A percentile compares a stretch with the other conserved stretches of the same genome.
Conservation (phyloP, 768 basidiomycete genomes). For the Stropharia rugosoannulata region DNA sequence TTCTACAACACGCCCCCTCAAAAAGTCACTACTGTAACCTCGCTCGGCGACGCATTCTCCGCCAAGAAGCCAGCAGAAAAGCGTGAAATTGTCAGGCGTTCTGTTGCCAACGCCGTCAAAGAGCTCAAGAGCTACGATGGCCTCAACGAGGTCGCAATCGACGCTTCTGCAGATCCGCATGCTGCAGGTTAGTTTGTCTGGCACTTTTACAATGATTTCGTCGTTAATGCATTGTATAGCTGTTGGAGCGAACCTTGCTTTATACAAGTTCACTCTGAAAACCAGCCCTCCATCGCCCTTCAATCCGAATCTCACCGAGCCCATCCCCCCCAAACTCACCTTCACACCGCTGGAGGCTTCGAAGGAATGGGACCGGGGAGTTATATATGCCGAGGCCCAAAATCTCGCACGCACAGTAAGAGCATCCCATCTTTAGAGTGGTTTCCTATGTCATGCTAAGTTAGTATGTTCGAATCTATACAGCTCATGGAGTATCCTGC, state of each 20-base stretch:
- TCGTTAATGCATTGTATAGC: constrained; percentile 35
- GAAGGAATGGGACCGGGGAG: constrained; percentile 71
- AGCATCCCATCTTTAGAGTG: background rate
- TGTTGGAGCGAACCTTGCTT: constrained; percentile 74
- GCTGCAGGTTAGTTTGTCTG: constrained; percentile 59
- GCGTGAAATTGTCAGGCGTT: constrained; percentile 68
- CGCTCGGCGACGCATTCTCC: constrained; percentile 55
- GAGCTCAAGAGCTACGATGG: constrained; percentile 62
- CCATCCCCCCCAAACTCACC: constrained; percentile 47
- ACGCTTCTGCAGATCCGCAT: constrained; percentile 68
- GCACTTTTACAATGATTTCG: background rate
- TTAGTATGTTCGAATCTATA: background rate
- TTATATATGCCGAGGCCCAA: constrained; percentile 73
- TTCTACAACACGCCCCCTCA: constrained; percentile 57
- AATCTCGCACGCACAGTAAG: constrained; percentile 75
- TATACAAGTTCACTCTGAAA: constrained; percentile 78
- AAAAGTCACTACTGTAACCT: constrained; percentile 53
- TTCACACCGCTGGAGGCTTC: constrained; percentile 47
- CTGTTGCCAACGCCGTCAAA: constrained; percentile 74
- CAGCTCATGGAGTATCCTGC: constrained; percentile 85
- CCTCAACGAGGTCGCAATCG: constrained; percentile 60
- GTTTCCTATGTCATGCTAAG: background rate
- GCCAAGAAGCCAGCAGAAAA: constrained; percentile 43
- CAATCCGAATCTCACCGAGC: constrained; percentile 56
- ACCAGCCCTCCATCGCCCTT: constrained; percentile 67